phyloP scores from a whole-genome alignment of 352 stramenopile genomes.

The Phytophthora crassamura region DNA sequence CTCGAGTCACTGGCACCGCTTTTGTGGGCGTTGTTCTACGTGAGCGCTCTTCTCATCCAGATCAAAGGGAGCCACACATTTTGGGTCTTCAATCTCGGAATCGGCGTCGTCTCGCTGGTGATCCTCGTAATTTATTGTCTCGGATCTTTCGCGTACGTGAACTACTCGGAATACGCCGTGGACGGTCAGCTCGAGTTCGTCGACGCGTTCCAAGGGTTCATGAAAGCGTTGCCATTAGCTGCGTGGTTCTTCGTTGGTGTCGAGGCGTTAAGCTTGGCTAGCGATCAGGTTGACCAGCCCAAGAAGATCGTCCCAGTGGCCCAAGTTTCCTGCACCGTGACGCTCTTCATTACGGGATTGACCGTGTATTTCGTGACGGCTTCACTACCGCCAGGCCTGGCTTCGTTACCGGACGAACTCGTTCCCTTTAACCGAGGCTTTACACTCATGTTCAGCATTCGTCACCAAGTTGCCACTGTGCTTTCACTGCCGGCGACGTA shows the following conservation, averaged over 20 bases:
- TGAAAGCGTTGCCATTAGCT: conserved; percentile 39
- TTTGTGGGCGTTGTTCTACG: conserved; percentile 41
- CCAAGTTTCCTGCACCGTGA: conserved; percentile 46
- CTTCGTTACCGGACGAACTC: conserved; percentile 24
- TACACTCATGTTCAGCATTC: conserved; percentile 34
- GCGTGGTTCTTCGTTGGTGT: conserved; percentile 61
- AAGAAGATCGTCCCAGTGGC: conserved; percentile 48
- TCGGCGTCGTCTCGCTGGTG: conserved; percentile 36
- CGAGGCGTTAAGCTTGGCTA: conserved; percentile 41
- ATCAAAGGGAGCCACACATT: conserved; percentile 38
- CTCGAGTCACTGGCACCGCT: conserved; percentile 24
- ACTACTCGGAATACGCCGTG: conserved; percentile 27
- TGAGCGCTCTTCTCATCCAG: conserved; percentile 38
- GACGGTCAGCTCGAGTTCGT: conserved; percentile 23
- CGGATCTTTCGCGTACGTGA: conserved; percentile 34
- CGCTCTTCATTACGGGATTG: conserved; percentile 42
- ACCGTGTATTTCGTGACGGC: conserved; percentile 46
- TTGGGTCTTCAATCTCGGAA: conserved; percentile 48
- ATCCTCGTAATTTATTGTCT: conserved; percentile 49
- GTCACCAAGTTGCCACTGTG: conserved; percentile 23
- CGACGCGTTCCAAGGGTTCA: conserved; percentile 34
- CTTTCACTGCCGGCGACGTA: conserved; percentile 57
- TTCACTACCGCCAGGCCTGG: conserved; percentile 37
- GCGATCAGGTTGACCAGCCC: conserved; percentile 44
- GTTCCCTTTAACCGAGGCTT: conserved; percentile 49